Evolutionary conservation across 2,329 filamentous ascomycete genomes (phyloP), one percentile per base, ranked within the genome.

Genomic region (Diaporthe batatas): DNA sequence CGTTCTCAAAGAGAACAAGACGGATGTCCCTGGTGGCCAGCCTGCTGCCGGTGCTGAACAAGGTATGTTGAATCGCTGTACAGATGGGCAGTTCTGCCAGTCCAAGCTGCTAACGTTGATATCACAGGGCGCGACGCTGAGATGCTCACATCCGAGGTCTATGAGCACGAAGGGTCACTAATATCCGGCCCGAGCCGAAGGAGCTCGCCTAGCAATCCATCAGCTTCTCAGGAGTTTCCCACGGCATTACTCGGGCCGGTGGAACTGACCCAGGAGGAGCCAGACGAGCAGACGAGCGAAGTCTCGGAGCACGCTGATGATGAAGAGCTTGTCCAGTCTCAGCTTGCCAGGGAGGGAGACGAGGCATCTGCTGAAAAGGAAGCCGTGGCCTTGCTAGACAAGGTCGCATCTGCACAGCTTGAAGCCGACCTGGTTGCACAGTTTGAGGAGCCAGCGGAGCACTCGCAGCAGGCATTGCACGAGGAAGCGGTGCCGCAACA

Each of bases 11-110:
- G 47, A 47, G 25, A 51, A n/a, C 21, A 55, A 58, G 5, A 72
- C 75, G 2, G 76, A 78, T 59, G 74, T 77, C n/a, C 70, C 69
- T 18, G 72, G 75, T 58, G 79, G 77, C 71, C 77, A 79, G 58
- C 58, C 70, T 18, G 69, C 54, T 29, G 68, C 53, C n/a, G 55
- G 29, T 16, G 44, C 70, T n/a, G 14, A 44, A 25, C 53, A 64
- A 49, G 62, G 57, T 71, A 68, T 58, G 36, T 55, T 39, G n/a
- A 32, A 1, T 29, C 25, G 34, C 16, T 12, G 12, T 47, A 18
- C 21, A 42, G 11, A 23, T 36, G 18, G 1, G 59, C 0, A 29
- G 29, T 34, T 6, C 21, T 49, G 47, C 25, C 23, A 14, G 16
- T 3, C 23, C 4, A 14, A 29, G 2, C 21, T 57, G 44, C 69